Evolutionary conservation across 805 yeast species (phyloP), one percentile per base, ranked within the genome.

Genomic region (Komagataella mondaviorum): DNA sequence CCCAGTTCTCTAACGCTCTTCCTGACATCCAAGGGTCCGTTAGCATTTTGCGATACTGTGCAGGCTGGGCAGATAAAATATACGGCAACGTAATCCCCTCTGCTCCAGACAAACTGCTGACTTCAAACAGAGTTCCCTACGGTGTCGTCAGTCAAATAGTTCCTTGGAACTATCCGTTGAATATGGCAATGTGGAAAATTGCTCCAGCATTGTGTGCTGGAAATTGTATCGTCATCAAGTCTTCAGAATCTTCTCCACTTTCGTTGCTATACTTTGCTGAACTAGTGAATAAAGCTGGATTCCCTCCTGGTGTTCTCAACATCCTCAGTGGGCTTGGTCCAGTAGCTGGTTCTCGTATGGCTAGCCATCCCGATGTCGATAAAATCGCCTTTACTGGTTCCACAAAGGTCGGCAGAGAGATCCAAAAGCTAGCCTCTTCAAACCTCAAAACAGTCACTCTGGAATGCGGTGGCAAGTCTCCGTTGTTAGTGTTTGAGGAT

Each of bases 131-230:
- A 56, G 85, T 83, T 64, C 84, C 88, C 5, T 63, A 71, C 49
- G 83, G 83, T 16, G 85, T 81, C 44, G 80, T 83, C 58, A 87
- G 81, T 10, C 82, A 80, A 63, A 78, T 81, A 57, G 78, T 82
- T 52, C 88, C 88, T 39, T 81, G 88, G 87, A 81, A 81, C 68
- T 82, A 78, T 62, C 87, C 88, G 30, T 64, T 81, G 57, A 69
- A 75, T 36, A 83, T 84, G 88, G 80, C 85, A 14, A 73, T 85
- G 22, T 85, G 93, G 93, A 85, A 85, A 65, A 71, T 85, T 60
- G 88, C 85, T 23, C 91, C 91, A 20, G 93, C 95, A 7, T 68
- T 85, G 56, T 88, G 90, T 46, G 83, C 87, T 51, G 93, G 93
- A 51, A 85, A 86, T 66, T 74, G 79, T 12, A 76, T 83, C 48